phyloP scores from a whole-genome alignment of 257 asterid genomes.

The Scutellaria minor region DNA sequence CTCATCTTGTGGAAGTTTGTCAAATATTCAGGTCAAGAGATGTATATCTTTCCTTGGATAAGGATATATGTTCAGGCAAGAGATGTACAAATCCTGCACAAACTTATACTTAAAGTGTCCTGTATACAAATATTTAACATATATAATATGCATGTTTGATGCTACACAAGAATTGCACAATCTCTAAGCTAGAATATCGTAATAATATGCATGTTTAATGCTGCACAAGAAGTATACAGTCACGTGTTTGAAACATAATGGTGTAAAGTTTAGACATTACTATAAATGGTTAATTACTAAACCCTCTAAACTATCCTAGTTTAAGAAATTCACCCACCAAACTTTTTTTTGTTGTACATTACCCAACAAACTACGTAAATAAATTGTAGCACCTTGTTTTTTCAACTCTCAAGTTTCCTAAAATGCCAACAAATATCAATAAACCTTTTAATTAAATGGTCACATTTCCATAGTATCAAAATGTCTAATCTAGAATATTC shows the following conservation, averaged over 20 bases:
- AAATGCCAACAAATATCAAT: neutral
- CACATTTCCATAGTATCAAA: neutral
- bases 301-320: too few relatives aligned
- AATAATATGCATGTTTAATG: too few relatives aligned
- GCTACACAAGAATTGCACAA: too few relatives aligned
- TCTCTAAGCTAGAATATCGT: too few relatives aligned
- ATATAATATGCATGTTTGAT: too few relatives aligned
- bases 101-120: too few relatives aligned
- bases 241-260: neutral
- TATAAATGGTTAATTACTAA: too few relatives aligned
- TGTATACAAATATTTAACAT: too few relatives aligned
- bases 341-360: too few relatives aligned
- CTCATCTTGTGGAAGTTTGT: neutral
- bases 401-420: too few relatives aligned
- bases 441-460: neutral
- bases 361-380: neutral
- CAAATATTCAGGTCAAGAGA: neutral
- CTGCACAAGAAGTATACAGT: neutral
- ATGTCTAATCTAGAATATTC: neutral
- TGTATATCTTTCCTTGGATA: neutral
- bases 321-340: too few relatives aligned
- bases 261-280: neutral
- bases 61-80: neutral
- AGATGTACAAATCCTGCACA: neutral
- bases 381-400: too few relatives aligned